Evolutionary conservation across 371 early-diverging fungal species (phyloP), one percentile per base, ranked within the genome.

Genomic region (Capillidium heterosporum): DNA sequence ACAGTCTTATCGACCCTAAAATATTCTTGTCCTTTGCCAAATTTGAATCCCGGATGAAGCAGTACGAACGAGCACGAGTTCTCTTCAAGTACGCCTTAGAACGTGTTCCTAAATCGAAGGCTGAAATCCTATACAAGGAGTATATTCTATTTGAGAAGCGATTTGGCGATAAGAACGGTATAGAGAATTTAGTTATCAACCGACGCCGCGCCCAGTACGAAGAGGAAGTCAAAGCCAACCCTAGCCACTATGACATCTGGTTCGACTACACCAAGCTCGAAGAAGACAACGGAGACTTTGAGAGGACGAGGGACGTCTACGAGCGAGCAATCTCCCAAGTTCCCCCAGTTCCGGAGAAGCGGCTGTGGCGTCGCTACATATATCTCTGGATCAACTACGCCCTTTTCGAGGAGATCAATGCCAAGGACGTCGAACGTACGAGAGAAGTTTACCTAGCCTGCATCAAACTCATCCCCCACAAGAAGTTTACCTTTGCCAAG

Each of bases 341-440:
- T 2, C 98, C 96, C 1, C 81, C 81, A 3, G 80, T 80, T 1
- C 70, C 75, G 21, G 95, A 94, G 57, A 98, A 98, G 70, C 71
- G 87, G 50, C 82, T 82, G 40, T 98, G 98, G 98, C 67, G 93
- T 61, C 75, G 95, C 21, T 98, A 96, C 63, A 89, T 96, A 24
- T 98, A 93, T 66, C 61, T 98, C n/a, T 98, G 98, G 98, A 81
- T 98, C 35, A 84, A 86, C 60, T 98, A 95, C 62, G 96, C 95
- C 0, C 74, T 92, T 8, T 98, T 84, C 67, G 96, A 95, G 66
- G 98, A 98, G 61, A 65, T 49, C 11, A 8, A 5, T 8, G 32
- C 31, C 21, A 57, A 85, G 73, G 91, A 95, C 62, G 57, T 69
- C 24, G 87, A 84, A 24, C 76, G 91, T 0, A 79, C 96, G 3